Evolutionary conservation across 2,329 filamentous ascomycete genomes (phyloP).

Genomic region (Clonostachys chloroleuca): DNA sequence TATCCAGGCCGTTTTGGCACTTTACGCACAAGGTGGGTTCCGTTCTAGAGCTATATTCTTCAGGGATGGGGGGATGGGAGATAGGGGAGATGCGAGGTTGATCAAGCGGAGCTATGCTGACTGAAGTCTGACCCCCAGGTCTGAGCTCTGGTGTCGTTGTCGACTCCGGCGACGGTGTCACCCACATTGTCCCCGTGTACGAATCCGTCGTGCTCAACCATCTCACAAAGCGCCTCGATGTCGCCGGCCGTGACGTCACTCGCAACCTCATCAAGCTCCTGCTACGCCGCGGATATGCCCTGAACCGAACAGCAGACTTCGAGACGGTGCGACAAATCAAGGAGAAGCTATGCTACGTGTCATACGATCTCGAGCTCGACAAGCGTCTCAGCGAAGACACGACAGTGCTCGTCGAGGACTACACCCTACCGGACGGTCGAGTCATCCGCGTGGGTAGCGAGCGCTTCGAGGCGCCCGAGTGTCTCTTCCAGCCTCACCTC

Average conservation of each 20-base stretch:
- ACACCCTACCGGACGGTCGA: constrained; percentile 92
- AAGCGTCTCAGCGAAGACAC: constrained; percentile 96
- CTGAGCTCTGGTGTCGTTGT: constrained; percentile 94
- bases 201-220: constrained; percentile 98
- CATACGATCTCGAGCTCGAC: constrained; percentile 95
- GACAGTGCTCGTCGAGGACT: constrained; percentile 93
- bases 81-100: not conserved
- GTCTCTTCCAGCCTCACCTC: constrained; percentile 95
- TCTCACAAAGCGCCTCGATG: constrained; percentile 87
- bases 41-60: constrained; percentile 1
- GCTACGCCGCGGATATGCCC: constrained; percentile 86
- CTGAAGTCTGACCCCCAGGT: constrained; percentile 38
- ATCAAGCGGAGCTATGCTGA: not conserved
- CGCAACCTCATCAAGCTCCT: constrained; percentile 95
- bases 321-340: constrained; percentile 99
- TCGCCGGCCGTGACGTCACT: constrained; percentile 96
- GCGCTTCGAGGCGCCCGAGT: constrained; percentile 96
- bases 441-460: constrained; percentile 96
- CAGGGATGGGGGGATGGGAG: not conserved
- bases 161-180: constrained; percentile 96
- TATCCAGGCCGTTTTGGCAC: constrained; percentile 91
- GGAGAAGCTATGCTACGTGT: constrained; percentile 99
- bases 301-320: constrained; percentile 98
- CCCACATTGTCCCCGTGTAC: constrained; percentile 97
- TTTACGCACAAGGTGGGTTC: constrained; percentile 87